Conservation (phyloP, 192 early-diverging fungal species). For the Backusella morwellensis region DNA sequence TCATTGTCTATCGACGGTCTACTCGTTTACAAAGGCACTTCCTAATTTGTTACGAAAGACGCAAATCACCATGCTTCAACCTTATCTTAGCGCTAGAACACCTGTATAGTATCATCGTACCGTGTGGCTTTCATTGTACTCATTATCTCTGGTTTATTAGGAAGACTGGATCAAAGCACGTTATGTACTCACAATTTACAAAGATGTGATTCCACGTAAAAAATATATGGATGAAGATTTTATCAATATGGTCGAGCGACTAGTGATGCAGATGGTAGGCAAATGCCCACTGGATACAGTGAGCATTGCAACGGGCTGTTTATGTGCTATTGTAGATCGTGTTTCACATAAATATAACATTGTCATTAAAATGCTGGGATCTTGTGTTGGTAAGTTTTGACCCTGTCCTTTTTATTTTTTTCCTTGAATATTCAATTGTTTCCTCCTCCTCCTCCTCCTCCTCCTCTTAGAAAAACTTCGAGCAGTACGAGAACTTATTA, state of each 20-base stretch:
- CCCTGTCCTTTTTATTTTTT: background rate
- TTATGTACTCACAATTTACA: constrained; percentile 53
- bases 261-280: constrained; percentile 57
- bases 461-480: constrained; percentile 45
- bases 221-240: constrained; percentile 54
- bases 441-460: too few species aligned
- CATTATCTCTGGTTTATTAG: constrained; percentile 24
- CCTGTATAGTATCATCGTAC: background rate
- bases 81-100: constrained; percentile 51
- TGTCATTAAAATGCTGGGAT: constrained; percentile 47
- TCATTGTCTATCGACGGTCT: constrained; percentile 23
- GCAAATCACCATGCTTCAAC: constrained; percentile 48
- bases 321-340: constrained; percentile 65
- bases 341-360: constrained; percentile 51
- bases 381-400: constrained; percentile 31
- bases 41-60: constrained; percentile 32
- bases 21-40: constrained; percentile 31
- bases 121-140: background rate
- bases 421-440: background rate
- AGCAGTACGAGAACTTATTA: constrained; percentile 40
- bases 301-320: constrained; percentile 63
- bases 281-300: constrained; percentile 38
- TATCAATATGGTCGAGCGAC: constrained; percentile 54
- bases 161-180: constrained; percentile 48
- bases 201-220: constrained; percentile 48